These are phyloP conservation scores for Penicillium sp. DNA, from an alignment of 2,329 filamentous ascomycete genomes.

Conservation along the genomic window DNA sequence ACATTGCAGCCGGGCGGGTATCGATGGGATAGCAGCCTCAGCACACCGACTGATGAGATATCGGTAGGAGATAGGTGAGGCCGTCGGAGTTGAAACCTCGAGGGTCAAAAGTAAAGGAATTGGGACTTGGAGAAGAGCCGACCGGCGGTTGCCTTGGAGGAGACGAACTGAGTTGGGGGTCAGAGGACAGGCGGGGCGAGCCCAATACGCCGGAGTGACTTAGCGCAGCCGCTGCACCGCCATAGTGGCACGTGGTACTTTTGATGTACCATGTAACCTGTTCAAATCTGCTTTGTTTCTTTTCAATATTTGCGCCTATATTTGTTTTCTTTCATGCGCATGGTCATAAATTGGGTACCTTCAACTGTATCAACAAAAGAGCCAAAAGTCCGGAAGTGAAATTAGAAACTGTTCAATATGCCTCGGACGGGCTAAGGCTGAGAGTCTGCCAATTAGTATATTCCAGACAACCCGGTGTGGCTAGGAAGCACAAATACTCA, in stretches of 20 bases:
- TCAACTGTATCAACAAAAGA: too few species aligned
- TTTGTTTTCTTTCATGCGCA: background rate
- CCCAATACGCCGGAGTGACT: conserved; percentile 18
- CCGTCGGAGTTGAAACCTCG: background rate
- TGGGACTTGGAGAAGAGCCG: conserved; percentile 21
- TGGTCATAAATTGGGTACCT: too few species aligned
- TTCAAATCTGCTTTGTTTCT: too few species aligned
- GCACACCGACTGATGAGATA: conserved; percentile 11
- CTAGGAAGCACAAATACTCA: too few species aligned
- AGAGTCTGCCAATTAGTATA: too few species aligned
- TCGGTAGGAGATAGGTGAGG: background rate
- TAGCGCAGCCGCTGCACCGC: conserved; percentile 12
- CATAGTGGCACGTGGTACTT: conserved; percentile 23
- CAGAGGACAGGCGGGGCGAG: conserved; percentile 18
- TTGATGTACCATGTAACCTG: conserved; percentile 12
- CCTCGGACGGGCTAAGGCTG: too few species aligned
- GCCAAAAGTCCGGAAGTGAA: too few species aligned
- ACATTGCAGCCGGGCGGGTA: conserved; percentile 21
- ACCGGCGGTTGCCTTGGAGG: conserved; percentile 29
- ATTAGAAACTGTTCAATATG: too few species aligned
- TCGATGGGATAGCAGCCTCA: conserved; percentile 16
- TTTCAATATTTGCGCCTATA: too few species aligned
- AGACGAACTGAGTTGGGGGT: conserved; percentile 3
- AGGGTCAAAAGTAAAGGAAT: background rate
- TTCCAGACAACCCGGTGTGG: too few species aligned